Conservation (phyloP, 2,329 filamentous ascomycete species). For the Fusarium sp. region DNA sequence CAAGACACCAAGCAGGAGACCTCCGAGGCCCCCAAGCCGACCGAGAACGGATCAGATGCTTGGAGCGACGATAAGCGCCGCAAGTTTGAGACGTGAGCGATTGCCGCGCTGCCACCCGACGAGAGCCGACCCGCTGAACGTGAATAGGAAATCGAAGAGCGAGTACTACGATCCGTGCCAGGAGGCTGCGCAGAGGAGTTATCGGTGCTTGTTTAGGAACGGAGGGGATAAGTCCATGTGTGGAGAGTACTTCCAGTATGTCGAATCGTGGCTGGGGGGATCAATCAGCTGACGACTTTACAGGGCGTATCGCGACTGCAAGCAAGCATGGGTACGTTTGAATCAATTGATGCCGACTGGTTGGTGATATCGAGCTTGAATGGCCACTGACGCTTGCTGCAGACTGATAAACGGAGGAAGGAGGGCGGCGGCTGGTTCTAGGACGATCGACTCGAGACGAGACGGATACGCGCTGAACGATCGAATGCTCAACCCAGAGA, state of each 20-base stretch:
- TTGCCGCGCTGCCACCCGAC: not conserved
- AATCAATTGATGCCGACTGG: not conserved
- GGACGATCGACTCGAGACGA: not conserved
- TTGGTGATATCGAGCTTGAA: not conserved
- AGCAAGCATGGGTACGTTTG: constrained; percentile 84
- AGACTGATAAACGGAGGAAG: constrained; percentile 51
- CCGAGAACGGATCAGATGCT: constrained; percentile 48
- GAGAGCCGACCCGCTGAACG: constrained; percentile 12
- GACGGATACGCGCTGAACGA: not conserved
- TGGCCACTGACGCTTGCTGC: not conserved
- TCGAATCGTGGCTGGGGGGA: not conserved
- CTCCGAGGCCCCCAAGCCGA: constrained; percentile 26
- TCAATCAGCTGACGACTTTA: constrained; percentile 30
- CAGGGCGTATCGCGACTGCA: constrained; percentile 94
- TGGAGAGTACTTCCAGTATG: constrained; percentile 93
- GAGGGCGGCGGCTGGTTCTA: constrained; percentile 45
- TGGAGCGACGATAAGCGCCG: constrained; percentile 71
- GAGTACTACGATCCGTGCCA: constrained; percentile 97
- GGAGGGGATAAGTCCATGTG: constrained; percentile 90
- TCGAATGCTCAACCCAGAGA: not conserved
- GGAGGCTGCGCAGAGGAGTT: constrained; percentile 86
- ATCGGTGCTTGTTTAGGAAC: constrained; percentile 90
- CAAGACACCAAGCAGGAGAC: constrained; percentile 32
- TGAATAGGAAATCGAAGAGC: constrained; percentile 82
- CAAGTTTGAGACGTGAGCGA: constrained; percentile 72